Percentiles rank a stretch among this genome's conserved stretches.
Conservation (phyloP, 352 stramenopile genomes). For the Blastocystis sp. region DNA sequence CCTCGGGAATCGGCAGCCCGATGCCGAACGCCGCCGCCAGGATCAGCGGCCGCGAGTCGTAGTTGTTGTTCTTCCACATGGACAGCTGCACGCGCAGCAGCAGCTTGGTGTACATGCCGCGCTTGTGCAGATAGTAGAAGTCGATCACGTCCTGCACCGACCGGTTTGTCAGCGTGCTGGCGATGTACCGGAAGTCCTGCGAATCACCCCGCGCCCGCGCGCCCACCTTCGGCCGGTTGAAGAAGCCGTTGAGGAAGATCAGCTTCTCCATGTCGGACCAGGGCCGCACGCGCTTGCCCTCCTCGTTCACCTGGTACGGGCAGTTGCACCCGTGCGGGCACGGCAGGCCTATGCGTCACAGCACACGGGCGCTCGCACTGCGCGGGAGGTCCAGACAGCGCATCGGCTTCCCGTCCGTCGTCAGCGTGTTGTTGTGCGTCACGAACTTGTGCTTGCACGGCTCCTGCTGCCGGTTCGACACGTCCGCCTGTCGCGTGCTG, state of each 20-base stretch:
- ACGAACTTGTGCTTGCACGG: conserved; percentile 2
- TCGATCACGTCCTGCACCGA: conserved; percentile 48
- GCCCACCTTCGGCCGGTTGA: conserved; percentile 50
- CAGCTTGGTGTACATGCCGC: conserved; percentile 51
- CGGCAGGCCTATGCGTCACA: background rate
- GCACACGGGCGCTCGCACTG: background rate
- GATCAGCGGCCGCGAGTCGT: conserved; percentile 44
- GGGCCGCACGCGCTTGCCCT: conserved; percentile 25
- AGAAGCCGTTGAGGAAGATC: conserved; percentile 64
- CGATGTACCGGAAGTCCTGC: conserved; percentile 62
- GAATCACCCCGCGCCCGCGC: background rate
- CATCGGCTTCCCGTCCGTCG: conserved; percentile 52
- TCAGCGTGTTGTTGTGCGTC: conserved; percentile 47
- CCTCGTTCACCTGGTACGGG: conserved; percentile 29
- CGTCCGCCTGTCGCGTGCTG: conserved; percentile 33
- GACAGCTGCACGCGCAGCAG: conserved; percentile 46
- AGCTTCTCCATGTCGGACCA: conserved; percentile 65
- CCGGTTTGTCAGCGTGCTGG: conserved; percentile 44
- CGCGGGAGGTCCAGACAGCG: conserved; percentile 41
- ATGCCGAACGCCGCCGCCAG: conserved; percentile 48
- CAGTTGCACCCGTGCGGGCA: conserved; percentile 35
- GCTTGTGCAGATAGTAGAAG: conserved; percentile 61
- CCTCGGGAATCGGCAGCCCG: conserved; percentile 52
- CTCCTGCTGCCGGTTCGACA: conserved; percentile 13
- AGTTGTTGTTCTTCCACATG: conserved; percentile 64